These are phyloP conservation scores for Davidsoniella virescens DNA, from an alignment of 2,329 filamentous ascomycete species.

Conservation along the genomic window DNA sequence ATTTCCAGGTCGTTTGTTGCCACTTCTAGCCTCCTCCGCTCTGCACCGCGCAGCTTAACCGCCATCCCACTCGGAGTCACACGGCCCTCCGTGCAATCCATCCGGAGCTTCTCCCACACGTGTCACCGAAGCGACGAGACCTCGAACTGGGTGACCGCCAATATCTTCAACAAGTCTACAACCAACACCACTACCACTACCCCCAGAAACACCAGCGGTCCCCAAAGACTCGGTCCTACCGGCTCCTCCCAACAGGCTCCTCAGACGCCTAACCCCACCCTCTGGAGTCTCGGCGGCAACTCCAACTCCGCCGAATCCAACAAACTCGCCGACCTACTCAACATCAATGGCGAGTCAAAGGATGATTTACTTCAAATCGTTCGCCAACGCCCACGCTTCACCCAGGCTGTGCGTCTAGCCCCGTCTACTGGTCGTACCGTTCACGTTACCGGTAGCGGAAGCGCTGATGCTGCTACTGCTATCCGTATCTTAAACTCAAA, in stretches of 20 bases:
- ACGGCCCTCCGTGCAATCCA: not conserved
- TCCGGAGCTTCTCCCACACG: constrained; percentile 9
- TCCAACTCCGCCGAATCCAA: constrained; percentile 16
- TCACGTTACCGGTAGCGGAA: constrained; percentile 22
- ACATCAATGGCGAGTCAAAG: not conserved
- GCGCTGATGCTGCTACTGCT: constrained; percentile 29
- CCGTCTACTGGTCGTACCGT: constrained; percentile 30
- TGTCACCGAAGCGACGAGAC: not conserved
- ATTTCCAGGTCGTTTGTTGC: constrained; percentile 2
- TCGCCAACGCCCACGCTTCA: constrained; percentile 1
- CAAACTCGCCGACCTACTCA: constrained; percentile 19
- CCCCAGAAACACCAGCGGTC: not conserved
- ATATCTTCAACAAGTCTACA: constrained; percentile 7
- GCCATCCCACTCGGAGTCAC: not conserved
- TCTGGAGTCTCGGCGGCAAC: constrained; percentile 8
- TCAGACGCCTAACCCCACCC: constrained; percentile 10
- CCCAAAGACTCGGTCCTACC: not conserved
- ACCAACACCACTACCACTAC: not conserved
- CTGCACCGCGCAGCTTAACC: not conserved
- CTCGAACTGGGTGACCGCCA: constrained; percentile 5
- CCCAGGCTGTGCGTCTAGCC: constrained; percentile 22
- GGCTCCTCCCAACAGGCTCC: constrained; percentile 2
- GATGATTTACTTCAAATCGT: constrained; percentile 15
- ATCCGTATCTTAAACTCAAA: constrained; percentile 27
- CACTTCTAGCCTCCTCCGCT: constrained; percentile 6